phyloP scores from a whole-genome alignment of 1,139 yeast genomes.

The Debaryomyces nepalensis region DNA sequence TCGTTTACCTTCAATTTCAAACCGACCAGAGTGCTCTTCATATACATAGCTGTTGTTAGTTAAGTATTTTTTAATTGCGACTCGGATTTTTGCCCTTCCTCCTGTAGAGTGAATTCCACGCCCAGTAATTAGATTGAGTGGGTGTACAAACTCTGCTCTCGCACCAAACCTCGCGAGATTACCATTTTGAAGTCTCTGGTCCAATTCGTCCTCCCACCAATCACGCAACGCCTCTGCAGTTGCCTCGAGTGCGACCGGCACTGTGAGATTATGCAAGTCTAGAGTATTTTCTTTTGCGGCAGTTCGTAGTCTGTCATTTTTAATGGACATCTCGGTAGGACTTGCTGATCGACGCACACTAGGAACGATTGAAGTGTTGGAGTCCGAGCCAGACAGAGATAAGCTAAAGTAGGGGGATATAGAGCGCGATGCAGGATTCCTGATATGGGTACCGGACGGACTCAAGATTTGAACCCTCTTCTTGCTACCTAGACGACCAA shows the following conservation, averaged over 20 bases:
- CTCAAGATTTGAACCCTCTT: not conserved
- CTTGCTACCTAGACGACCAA: not conserved
- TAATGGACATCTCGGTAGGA: not conserved
- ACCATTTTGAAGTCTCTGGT: constrained; percentile 44
- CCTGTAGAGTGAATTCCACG: constrained; percentile 64
- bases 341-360: not conserved
- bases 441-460: not conserved
- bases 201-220: constrained; percentile 63
- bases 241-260: constrained; percentile 46
- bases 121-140: constrained; percentile 57
- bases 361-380: not conserved
- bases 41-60: constrained; percentile 37
- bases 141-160: constrained; percentile 37
- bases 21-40: constrained; percentile 51
- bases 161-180: constrained; percentile 34
- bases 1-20: constrained; percentile 43
- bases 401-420: not conserved
- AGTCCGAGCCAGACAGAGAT: not conserved
- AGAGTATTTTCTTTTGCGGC: constrained; percentile 27
- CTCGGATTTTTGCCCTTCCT: constrained; percentile 52
- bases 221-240: constrained; percentile 34
- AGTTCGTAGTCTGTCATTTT: not conserved
- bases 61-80: constrained; percentile 42
- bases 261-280: constrained; percentile 58
- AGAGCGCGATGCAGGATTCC: not conserved